phyloP scores from a whole-genome alignment of 2,329 filamentous ascomycete genomes.

The Catunica adiposa region DNA sequence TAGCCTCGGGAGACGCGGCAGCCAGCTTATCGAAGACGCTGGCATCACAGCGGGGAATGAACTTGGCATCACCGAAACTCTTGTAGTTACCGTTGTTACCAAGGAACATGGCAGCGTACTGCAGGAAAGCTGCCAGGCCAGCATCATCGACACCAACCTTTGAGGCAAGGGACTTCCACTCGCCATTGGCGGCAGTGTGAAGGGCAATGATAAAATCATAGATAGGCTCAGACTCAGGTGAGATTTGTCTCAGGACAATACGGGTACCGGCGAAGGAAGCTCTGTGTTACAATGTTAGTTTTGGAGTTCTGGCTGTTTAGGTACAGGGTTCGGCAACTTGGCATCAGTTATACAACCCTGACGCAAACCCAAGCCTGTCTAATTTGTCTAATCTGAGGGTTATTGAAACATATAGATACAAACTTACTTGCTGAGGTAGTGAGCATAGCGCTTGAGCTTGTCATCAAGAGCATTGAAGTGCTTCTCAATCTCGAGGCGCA shows the following conservation, averaged over 20 bases:
- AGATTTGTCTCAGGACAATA: slow-evolving; percentile 65
- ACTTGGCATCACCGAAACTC: slow-evolving; percentile 72
- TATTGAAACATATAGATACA: too few species aligned
- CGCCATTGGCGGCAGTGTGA: slow-evolving; percentile 46
- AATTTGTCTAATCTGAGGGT: neutral
- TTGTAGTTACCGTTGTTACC: slow-evolving; percentile 77
- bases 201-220: slow-evolving; percentile 66
- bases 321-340: neutral
- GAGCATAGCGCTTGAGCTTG: slow-evolving; percentile 76
- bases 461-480: slow-evolving; percentile 69
- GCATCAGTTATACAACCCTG: neutral
- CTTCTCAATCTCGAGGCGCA: slow-evolving; percentile 75
- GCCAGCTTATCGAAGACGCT: slow-evolving; percentile 49
- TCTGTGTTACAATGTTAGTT: slow-evolving; percentile 25
- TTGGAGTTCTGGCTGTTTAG: neutral
- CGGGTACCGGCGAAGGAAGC: slow-evolving; percentile 62
- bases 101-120: slow-evolving; percentile 64
- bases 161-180: slow-evolving; percentile 52
- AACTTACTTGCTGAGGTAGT: slow-evolving; percentile 64
- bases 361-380: neutral
- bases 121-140: slow-evolving; percentile 51
- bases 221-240: slow-evolving; percentile 64
- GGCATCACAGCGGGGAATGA: slow-evolving; percentile 54
- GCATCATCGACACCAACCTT: slow-evolving; percentile 48
- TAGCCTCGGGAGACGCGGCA: slow-evolving; percentile 40